Evolutionary conservation across 768 basidiomycete genomes (phyloP).

Genomic region (Kwoniella sp.): DNA sequence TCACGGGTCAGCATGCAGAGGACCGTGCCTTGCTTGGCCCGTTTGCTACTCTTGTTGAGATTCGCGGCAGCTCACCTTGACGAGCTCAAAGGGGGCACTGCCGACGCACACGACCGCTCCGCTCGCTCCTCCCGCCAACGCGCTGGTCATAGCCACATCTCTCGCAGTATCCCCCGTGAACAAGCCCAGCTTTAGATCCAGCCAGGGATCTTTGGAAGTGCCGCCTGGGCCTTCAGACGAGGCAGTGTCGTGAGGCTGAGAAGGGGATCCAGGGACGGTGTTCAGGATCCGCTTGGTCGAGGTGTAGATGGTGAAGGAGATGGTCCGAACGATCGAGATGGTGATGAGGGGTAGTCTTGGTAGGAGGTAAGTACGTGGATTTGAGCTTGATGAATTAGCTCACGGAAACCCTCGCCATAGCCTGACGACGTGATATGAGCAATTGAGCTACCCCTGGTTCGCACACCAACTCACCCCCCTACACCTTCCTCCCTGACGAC

Average conservation of each 20-base stretch:
- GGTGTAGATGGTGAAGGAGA: conserved; percentile 49
- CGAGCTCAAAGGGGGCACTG: conserved; percentile 90
- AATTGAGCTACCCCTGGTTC: not conserved
- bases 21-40: not conserved
- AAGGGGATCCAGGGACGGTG: conserved; percentile 10
- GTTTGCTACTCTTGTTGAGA: not conserved
- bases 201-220: conserved; percentile 12
- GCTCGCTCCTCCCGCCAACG: conserved; percentile 78
- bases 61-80: conserved; percentile 62
- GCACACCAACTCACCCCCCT: conserved; percentile 65
- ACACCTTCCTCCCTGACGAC: conserved; percentile 51
- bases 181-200: conserved; percentile 29
- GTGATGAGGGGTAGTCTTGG: conserved; percentile 80
- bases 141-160: conserved; percentile 72
- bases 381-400: conserved; percentile 5
- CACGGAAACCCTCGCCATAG: conserved; percentile 48
- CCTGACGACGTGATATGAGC: conserved; percentile 11
- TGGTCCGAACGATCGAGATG: conserved; percentile 85
- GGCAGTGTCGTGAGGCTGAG: not conserved
- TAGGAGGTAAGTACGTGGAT: not conserved
- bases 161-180: conserved; percentile 45
- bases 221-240: not conserved
- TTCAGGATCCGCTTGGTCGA: conserved; percentile 46
- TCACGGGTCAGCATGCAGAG: not conserved
- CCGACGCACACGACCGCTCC: conserved; percentile 84